phyloP scores from a whole-genome alignment of 2,329 filamentous ascomycete genomes.

The Lecanicillium sp. region DNA sequence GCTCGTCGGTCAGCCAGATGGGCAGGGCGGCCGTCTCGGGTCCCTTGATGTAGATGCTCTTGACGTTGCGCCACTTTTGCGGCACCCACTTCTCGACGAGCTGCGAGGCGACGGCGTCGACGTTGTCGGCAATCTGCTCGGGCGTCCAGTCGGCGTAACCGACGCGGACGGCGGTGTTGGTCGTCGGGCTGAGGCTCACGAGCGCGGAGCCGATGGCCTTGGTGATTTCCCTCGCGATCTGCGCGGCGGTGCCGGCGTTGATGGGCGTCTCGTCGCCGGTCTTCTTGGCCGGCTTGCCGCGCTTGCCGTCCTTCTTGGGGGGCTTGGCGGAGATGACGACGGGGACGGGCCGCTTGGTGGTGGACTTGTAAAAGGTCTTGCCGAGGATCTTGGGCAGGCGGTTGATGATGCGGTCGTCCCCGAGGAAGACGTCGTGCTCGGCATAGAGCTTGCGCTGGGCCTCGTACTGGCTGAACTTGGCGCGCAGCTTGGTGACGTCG shows the following conservation, averaged over 20 bases:
- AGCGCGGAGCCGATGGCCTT: slow-evolving; percentile 71
- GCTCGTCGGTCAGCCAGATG: slow-evolving; percentile 88
- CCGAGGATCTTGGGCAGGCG: slow-evolving; percentile 71
- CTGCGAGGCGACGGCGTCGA: slow-evolving; percentile 61
- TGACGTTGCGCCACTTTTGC: slow-evolving; percentile 82
- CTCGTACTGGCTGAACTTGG: slow-evolving; percentile 87
- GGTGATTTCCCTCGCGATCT: slow-evolving; percentile 75
- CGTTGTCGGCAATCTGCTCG: slow-evolving; percentile 74
- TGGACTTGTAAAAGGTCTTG: slow-evolving; percentile 86
- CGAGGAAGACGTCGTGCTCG: slow-evolving; percentile 91
- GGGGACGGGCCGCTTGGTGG: slow-evolving; percentile 79
- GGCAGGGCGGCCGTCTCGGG: slow-evolving; percentile 82
- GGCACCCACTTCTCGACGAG: slow-evolving; percentile 76
- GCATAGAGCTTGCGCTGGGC: slow-evolving; percentile 72
- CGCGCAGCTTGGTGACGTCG: slow-evolving; percentile 70
- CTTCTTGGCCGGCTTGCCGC: slow-evolving; percentile 52
- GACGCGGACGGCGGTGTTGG: slow-evolving; percentile 74
- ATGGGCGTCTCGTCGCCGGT: slow-evolving; percentile 29
- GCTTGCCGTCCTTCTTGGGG: slow-evolving; percentile 55
- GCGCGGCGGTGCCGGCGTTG: slow-evolving; percentile 49
- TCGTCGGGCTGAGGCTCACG: slow-evolving; percentile 71
- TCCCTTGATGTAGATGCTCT: slow-evolving; percentile 83
- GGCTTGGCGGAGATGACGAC: slow-evolving; percentile 61
- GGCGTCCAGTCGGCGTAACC: slow-evolving; percentile 69
- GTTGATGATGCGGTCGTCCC: slow-evolving; percentile 78